These are phyloP conservation scores for Penicillium cinerascens DNA, from an alignment of 495 filamentous ascomycete genomes.

Conservation along the genomic window DNA sequence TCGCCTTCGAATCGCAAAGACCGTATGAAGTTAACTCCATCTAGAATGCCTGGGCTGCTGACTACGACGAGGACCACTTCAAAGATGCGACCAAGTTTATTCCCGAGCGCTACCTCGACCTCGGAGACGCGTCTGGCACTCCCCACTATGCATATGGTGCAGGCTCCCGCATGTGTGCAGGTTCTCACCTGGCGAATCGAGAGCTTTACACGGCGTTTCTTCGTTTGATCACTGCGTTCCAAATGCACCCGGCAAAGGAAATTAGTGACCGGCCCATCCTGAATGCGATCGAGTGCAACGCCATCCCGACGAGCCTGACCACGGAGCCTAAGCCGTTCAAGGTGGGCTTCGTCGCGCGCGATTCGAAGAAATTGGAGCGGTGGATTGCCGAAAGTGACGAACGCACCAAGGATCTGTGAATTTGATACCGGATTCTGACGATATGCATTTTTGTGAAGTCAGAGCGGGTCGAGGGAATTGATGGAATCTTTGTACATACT, in stretches of 20 bases:
- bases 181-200: constrained; percentile 64
- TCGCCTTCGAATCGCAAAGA: neutral
- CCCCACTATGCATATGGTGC: constrained; percentile 70
- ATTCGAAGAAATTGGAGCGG: constrained; percentile 38
- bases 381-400: constrained; percentile 57
- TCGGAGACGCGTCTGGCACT: constrained; percentile 54
- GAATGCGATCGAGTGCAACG: constrained; percentile 60
- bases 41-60: constrained; percentile 65
- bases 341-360: constrained; percentile 48
- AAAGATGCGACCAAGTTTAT: constrained; percentile 54
- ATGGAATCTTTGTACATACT: neutral
- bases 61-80: constrained; percentile 66
- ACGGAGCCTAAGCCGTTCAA: constrained; percentile 71
- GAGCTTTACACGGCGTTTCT: constrained; percentile 67
- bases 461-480: neutral
- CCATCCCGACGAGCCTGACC: constrained; percentile 60
- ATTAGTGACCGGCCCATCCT: constrained; percentile 51
- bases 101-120: constrained; percentile 63
- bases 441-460: neutral
- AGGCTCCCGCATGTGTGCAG: constrained; percentile 69
- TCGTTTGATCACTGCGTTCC: constrained; percentile 64
- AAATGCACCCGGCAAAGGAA: constrained; percentile 41
- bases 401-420: constrained; percentile 53
- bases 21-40: neutral
- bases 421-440: neutral